These are phyloP conservation scores for Teunomyces cretensis DNA, from an alignment of 805 yeast genomes.

Conservation along the genomic window DNA sequence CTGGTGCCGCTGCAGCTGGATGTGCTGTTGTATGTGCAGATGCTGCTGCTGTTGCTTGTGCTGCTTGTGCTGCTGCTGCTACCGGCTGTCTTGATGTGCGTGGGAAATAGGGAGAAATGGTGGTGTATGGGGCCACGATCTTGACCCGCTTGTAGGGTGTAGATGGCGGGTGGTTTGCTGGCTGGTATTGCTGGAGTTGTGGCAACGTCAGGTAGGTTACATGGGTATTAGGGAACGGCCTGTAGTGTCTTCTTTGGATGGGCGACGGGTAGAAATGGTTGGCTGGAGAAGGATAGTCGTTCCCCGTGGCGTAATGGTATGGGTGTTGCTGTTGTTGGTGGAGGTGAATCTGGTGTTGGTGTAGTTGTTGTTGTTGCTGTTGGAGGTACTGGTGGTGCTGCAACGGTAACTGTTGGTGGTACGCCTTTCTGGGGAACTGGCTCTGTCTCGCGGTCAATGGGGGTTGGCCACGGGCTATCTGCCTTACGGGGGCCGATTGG, in stretches of 20 bases:
- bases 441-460: not conserved
- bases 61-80: not conserved
- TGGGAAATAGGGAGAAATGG: constrained; percentile 9
- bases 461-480: not conserved
- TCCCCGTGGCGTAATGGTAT: not conserved
- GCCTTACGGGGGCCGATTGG: constrained; percentile 35
- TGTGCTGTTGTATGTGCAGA: too few species aligned
- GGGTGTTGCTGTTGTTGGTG: constrained; percentile 7
- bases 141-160: constrained; percentile 9
- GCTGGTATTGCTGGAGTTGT: constrained; percentile 1
- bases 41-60: constrained; percentile 1
- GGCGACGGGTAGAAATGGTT: constrained; percentile 9
- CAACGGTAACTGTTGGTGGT: constrained; percentile 3
- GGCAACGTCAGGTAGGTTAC: constrained; percentile 10
- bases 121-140: constrained; percentile 9
- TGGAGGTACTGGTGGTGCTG: constrained; percentile 4
- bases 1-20: not conserved
- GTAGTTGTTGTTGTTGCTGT: constrained; percentile 5
- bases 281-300: constrained; percentile 2
- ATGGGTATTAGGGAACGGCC: constrained; percentile 12
- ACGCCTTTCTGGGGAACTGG: not conserved
- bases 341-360: constrained; percentile 5
- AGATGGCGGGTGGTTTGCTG: not conserved
- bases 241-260: constrained; percentile 10
- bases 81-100: constrained; percentile 7